Evolutionary conservation across 257 asterid species (phyloP).

Genomic region (Rhazya stricta): DNA sequence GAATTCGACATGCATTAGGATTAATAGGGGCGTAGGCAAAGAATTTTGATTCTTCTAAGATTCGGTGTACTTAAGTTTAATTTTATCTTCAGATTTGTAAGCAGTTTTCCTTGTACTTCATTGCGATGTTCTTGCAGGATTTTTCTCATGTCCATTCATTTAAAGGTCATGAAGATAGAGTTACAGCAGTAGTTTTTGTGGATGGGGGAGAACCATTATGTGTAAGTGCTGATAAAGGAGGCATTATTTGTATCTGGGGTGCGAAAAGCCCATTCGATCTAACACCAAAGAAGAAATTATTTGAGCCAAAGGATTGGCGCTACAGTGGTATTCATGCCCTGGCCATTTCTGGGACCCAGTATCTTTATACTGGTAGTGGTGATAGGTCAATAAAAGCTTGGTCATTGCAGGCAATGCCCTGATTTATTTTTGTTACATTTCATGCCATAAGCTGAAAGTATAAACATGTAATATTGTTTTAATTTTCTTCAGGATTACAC

Average conservation of each 20-base stretch:
- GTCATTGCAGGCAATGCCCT: conserved; percentile 70
- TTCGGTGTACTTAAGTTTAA: not conserved
- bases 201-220: conserved; percentile 69
- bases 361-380: conserved; percentile 84
- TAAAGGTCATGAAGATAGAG: conserved; percentile 79
- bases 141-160: conserved; percentile 65
- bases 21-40: not conserved
- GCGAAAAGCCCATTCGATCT: conserved; percentile 53
- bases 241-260: conserved; percentile 77
- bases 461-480: conserved; percentile 4
- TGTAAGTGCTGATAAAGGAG: conserved; percentile 80
- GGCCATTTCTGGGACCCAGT: conserved; percentile 55
- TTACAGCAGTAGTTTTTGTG: conserved; percentile 58
- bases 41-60: not conserved
- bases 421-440: conserved; percentile 6
- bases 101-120: conserved; percentile 2
- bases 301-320: conserved; percentile 91
- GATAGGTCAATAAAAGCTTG: conserved; percentile 85
- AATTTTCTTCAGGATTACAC: conserved; percentile 53
- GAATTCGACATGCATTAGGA: not conserved
- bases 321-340: conserved; percentile 94
- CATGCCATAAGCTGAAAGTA: conserved; percentile 15
- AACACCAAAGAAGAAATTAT: conserved; percentile 46
- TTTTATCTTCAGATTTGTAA: not conserved
- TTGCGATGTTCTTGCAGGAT: conserved; percentile 46